Evolutionary conservation across 768 basidiomycete genomes (phyloP).

Genomic region (Cyclocybe cylindracea): DNA sequence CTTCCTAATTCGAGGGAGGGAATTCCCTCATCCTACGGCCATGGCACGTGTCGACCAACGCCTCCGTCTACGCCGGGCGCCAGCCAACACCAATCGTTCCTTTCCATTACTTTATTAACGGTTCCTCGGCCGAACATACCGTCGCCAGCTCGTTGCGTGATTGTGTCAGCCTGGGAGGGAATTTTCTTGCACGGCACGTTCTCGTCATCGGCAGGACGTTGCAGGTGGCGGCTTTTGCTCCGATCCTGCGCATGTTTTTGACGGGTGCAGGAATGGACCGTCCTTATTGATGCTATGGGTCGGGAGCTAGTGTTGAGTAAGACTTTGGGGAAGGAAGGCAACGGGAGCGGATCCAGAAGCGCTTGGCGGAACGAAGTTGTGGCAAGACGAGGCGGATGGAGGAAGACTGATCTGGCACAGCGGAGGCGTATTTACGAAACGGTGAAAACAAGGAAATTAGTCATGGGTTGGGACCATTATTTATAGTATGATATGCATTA

Average conservation of each 20-base stretch:
- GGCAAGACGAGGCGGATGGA: constrained; percentile 49
- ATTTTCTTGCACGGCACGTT: constrained; percentile 73
- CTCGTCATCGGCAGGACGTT: constrained; percentile 47
- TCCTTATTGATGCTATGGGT: constrained; percentile 53
- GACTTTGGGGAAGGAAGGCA: too few relatives aligned
- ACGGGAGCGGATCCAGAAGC: constrained; percentile 30
- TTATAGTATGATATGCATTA: too few relatives aligned
- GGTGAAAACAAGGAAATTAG: too few relatives aligned
- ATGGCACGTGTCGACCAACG: constrained; percentile 27
- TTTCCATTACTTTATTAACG: constrained; percentile 65
- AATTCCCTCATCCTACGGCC: constrained; percentile 42
- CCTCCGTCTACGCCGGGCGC: too few relatives aligned
- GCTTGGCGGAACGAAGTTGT: constrained; percentile 51
- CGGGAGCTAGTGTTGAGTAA: constrained; percentile 29
- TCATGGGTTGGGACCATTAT: too few relatives aligned
- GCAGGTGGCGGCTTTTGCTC: constrained; percentile 73
- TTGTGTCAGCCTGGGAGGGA: constrained; percentile 65
- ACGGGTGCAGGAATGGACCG: constrained; percentile 68
- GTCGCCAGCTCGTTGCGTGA: constrained; percentile 47
- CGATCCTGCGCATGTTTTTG: constrained; percentile 63
- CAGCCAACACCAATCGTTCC: constrained; percentile 66
- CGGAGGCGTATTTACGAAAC: constrained; percentile 57
- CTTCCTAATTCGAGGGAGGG: constrained; percentile 67
- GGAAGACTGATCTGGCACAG: constrained; percentile 61
- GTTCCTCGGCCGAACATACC: constrained; percentile 53